phyloP scores from a whole-genome alignment of 2,329 filamentous ascomycete genomes.

The Dothistroma septosporum region DNA sequence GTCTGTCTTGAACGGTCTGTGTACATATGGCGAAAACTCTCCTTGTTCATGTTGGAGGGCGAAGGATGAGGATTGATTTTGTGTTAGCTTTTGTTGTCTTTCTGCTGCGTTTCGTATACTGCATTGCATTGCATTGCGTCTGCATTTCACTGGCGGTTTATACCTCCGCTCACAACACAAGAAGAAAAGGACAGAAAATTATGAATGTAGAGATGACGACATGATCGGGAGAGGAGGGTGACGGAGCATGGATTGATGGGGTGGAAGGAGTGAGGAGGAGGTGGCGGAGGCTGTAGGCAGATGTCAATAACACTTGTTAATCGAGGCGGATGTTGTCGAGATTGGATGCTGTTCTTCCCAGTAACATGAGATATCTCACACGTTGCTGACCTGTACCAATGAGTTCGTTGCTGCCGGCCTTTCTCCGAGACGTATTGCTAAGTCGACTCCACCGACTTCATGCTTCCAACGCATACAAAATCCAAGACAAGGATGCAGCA shows the following conservation, averaged over 20 bases:
- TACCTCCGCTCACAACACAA: constrained; percentile 22
- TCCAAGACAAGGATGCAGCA: background rate
- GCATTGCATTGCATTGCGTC: constrained; percentile 16
- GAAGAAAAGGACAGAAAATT: background rate
- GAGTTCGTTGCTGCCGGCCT: background rate
- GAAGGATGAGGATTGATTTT: constrained; percentile 5
- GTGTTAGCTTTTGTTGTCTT: constrained; percentile 4
- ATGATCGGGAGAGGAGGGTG: background rate
- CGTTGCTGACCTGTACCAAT: too few species aligned
- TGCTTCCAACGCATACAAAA: too few species aligned
- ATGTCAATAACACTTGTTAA: background rate
- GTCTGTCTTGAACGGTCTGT: constrained; percentile 5
- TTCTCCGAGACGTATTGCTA: background rate
- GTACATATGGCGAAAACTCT: constrained; percentile 18
- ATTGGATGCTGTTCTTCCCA: too few species aligned
- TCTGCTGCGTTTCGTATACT: constrained; percentile 15
- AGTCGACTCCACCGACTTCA: background rate
- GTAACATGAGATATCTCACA: too few species aligned
- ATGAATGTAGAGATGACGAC: background rate
- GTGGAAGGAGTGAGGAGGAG: background rate
- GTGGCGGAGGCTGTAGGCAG: background rate
- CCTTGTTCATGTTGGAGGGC: constrained; percentile 10
- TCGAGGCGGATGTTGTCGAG: background rate
- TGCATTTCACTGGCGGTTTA: constrained; percentile 25
- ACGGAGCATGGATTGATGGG: background rate